Conservation (phyloP, 352 stramenopile genomes). For the Globisporangium echinulatum region DNA sequence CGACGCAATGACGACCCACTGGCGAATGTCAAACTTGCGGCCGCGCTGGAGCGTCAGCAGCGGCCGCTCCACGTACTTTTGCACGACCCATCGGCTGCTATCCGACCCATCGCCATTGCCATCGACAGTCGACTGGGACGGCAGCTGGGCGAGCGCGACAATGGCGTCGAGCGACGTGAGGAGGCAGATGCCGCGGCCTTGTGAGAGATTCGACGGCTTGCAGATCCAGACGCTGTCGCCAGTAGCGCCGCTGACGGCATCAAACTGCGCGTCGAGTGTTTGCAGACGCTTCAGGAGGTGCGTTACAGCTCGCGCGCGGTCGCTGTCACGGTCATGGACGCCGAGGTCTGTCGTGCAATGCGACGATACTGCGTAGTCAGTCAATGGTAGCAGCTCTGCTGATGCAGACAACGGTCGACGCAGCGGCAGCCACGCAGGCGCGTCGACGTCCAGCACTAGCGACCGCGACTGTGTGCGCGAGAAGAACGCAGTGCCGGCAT, state of each 20-base stretch:
- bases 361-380: no score
- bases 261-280: slow-evolving; percentile 35
- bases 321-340: neutral
- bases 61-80: slow-evolving; percentile 85
- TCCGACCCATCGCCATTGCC: neutral
- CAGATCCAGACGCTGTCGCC: slow-evolving; percentile 68
- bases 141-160: slow-evolving; percentile 8
- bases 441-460: neutral
- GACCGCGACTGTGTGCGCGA: neutral
- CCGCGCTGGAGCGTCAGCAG: slow-evolving; percentile 35
- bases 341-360: neutral
- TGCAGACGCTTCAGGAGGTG: slow-evolving; percentile 19
- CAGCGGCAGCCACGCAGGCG: slow-evolving; percentile 3
- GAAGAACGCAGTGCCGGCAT: slow-evolving; percentile 6
- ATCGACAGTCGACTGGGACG: neutral
- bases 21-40: slow-evolving; percentile 83
- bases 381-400: no score
- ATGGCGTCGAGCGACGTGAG: slow-evolving; percentile 31
- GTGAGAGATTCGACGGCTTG: slow-evolving; percentile 71
- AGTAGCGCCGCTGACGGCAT: slow-evolving; percentile 13
- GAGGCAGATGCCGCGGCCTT: slow-evolving; percentile 63
- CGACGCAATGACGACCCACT: slow-evolving; percentile 78
- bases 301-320: neutral
- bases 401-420: no score
- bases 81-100: slow-evolving; percentile 50